A percentile compares a stretch with the other conserved stretches of the same genome.
Conservation (phyloP, 495 filamentous ascomycete genomes). For the Penicillium steckii region DNA sequence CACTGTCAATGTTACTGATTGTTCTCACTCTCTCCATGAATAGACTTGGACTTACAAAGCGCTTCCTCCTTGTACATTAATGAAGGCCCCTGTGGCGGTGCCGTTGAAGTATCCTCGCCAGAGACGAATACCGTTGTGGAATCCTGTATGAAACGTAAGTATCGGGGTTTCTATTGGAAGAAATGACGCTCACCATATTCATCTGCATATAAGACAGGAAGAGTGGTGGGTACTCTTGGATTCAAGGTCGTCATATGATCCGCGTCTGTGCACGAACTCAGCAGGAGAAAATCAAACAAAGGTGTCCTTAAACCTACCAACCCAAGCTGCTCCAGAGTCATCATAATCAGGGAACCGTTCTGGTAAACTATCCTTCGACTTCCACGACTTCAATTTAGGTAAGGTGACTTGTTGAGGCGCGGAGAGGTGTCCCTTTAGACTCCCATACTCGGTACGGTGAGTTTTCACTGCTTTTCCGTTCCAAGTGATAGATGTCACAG, state of each 20-base stretch:
- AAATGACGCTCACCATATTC: slow-evolving; percentile 55
- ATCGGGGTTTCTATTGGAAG: neutral
- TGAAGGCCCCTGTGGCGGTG: slow-evolving; percentile 55
- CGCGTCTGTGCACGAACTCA: slow-evolving; percentile 20
- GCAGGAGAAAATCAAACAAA: neutral
- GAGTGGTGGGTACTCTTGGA: slow-evolving; percentile 55
- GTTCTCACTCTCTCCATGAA: neutral
- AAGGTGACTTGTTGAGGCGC: slow-evolving; percentile 45
- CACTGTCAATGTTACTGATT: slow-evolving; percentile 26
- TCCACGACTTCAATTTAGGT: slow-evolving; percentile 61
- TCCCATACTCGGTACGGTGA: slow-evolving; percentile 42
- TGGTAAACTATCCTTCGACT: slow-evolving; percentile 64
- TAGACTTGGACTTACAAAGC: slow-evolving; percentile 43
- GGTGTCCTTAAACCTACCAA: slow-evolving; percentile 28
- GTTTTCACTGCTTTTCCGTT: slow-evolving; percentile 49
- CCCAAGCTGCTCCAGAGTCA: slow-evolving; percentile 59
- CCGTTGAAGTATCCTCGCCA: slow-evolving; percentile 67
- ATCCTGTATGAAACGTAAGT: slow-evolving; percentile 41
- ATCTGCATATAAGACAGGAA: slow-evolving; percentile 55
- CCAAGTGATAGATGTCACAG: slow-evolving; percentile 49
- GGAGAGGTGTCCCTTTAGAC: slow-evolving; percentile 46
- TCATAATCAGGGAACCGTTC: slow-evolving; percentile 61
- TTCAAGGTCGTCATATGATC: slow-evolving; percentile 59
- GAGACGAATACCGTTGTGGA: slow-evolving; percentile 63
- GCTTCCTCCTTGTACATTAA: slow-evolving; percentile 58